These are phyloP conservation scores for Carallia brachiata DNA, from an alignment of 345 rosid genomes.

Conservation along the genomic window DNA sequence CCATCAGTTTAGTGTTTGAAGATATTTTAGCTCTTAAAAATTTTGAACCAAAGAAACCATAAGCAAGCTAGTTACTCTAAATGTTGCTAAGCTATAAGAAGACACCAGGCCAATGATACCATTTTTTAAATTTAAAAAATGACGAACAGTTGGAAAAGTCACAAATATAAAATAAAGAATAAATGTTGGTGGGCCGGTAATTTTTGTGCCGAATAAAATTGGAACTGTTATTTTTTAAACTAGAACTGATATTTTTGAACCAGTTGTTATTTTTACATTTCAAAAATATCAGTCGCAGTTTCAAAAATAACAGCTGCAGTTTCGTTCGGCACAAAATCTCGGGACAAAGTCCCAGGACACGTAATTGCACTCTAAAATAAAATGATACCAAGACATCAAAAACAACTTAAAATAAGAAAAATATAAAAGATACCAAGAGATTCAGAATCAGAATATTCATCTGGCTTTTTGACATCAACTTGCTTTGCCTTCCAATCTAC, in stretches of 20 bases:
- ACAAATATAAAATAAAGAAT: not conserved
- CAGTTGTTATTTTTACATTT: too few relatives aligned
- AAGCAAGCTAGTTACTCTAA: not conserved
- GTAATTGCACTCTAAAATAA: too few relatives aligned
- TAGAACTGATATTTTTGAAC: too few relatives aligned
- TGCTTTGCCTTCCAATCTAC: slow-evolving; percentile 97
- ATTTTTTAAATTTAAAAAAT: slow-evolving; percentile 5
- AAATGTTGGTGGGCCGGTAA: too few relatives aligned
- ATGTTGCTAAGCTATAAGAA: not conserved
- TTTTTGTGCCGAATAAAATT: too few relatives aligned
- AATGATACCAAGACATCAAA: not conserved
- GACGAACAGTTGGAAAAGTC: slow-evolving; percentile 12
- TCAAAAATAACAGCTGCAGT: too few relatives aligned
- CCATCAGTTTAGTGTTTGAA: not conserved
- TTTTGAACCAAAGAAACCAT: too few relatives aligned
- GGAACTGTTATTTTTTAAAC: too few relatives aligned
- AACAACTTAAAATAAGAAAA: not conserved
- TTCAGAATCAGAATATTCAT: slow-evolving; percentile 64
- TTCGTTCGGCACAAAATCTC: too few relatives aligned
- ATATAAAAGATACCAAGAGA: slow-evolving; percentile 45
- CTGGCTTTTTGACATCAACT: slow-evolving; percentile 78
- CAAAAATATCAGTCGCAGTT: too few relatives aligned
- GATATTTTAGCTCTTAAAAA: not conserved
- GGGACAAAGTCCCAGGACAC: too few relatives aligned
- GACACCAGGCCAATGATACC: not conserved